Evolutionary conservation across 306 rosid genomes (phyloP).

Genomic region (Cucumis hystrix): DNA sequence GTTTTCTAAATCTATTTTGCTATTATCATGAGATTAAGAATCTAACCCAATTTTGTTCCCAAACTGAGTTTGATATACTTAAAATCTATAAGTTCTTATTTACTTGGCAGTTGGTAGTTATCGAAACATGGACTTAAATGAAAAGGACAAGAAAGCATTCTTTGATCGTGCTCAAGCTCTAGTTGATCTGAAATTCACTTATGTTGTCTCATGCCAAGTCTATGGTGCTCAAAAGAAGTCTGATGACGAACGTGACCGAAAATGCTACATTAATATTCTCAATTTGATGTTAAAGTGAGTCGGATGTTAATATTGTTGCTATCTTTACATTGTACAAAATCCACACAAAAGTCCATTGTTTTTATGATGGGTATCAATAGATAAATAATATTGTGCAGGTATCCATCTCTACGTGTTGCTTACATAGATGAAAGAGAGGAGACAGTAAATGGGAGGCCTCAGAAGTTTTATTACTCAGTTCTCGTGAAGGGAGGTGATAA

Average conservation of each 20-base stretch:
- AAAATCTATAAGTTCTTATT: neutral
- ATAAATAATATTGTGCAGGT: conserved; percentile 25
- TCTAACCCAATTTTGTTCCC: neutral
- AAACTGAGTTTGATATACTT: neutral
- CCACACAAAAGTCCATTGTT: neutral
- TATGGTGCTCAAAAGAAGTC: conserved; percentile 77
- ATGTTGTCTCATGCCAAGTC: conserved; percentile 89
- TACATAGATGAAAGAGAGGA: conserved; percentile 78
- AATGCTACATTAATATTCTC: conserved; percentile 51
- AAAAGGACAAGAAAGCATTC: conserved; percentile 14
- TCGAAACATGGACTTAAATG: conserved; percentile 13
- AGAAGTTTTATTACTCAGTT: conserved; percentile 58
- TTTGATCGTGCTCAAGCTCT: conserved; percentile 49
- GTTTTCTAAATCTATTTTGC: conserved; percentile 8
- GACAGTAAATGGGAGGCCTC: conserved; percentile 27
- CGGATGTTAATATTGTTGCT: conserved; percentile 5
- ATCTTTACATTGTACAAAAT: neutral
- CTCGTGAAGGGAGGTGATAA: conserved; percentile 91
- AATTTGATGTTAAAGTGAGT: conserved; percentile 77
- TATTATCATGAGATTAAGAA: conserved; percentile 4
- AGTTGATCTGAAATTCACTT: conserved; percentile 86
- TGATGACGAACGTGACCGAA: conserved; percentile 29
- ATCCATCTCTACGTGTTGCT: conserved; percentile 82
- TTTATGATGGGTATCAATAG: neutral
- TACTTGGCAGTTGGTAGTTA: conserved; percentile 39